A percentile compares a stretch with the other conserved stretches of the same genome.
phyloP scores from a whole-genome alignment of 192 early-diverging fungal species.

The Phlyctochytrium bullatum region DNA sequence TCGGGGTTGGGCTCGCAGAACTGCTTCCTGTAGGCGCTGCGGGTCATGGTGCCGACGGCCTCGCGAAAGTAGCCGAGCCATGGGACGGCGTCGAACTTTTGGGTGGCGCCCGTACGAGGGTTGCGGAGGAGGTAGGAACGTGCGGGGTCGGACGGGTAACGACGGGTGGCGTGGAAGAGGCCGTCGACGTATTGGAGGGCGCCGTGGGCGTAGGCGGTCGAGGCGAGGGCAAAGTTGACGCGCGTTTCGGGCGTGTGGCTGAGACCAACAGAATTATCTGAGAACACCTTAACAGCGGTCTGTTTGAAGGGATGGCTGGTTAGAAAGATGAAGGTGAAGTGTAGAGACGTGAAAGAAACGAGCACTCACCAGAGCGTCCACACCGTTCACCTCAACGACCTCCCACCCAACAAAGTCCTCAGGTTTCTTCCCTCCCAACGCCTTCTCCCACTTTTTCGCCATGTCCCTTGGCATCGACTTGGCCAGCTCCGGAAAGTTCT shows the following conservation, averaged over 20 bases:
- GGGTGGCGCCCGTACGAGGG: background rate
- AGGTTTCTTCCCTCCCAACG: background rate
- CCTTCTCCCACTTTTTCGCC: background rate
- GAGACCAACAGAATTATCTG: background rate
- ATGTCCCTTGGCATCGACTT: background rate
- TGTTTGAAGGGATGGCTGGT: background rate
- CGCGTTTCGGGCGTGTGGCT: background rate
- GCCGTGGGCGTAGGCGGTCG: background rate
- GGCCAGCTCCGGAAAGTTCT: background rate
- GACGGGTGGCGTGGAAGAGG: background rate
- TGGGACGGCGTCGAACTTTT: background rate
- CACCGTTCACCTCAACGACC: background rate
- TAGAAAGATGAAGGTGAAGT: no score
- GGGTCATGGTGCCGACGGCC: background rate
- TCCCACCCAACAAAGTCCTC: background rate
- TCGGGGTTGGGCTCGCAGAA: background rate
- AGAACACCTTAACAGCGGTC: background rate
- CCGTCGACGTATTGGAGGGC: background rate
- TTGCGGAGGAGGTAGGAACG: background rate
- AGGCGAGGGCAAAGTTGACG: conserved; percentile 2
- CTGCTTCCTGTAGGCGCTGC: background rate
- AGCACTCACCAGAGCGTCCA: conserved; percentile 3
- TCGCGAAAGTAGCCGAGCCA: background rate
- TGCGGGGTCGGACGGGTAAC: background rate
- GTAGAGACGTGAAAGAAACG: no score